Conservation (phyloP, 1,139 yeast genomes). For the Kluyveromyces sp. region DNA sequence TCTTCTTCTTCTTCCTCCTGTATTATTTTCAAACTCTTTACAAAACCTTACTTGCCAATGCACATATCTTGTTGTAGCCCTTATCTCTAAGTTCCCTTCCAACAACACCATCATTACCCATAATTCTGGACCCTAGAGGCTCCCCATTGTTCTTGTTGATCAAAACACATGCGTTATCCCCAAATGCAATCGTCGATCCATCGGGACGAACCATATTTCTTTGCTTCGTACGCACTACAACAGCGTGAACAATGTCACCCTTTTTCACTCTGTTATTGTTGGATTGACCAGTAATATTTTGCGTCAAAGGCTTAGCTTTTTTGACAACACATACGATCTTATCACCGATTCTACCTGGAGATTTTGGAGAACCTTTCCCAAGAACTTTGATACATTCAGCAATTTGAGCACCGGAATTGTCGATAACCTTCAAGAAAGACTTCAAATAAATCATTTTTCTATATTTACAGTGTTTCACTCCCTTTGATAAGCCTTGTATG, state of each 20-base stretch:
- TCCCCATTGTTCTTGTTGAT: slow-evolving; percentile 83
- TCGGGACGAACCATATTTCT: slow-evolving; percentile 70
- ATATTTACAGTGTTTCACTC: background rate
- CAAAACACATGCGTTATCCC: slow-evolving; percentile 95
- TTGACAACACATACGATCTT: slow-evolving; percentile 92
- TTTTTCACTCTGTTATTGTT: slow-evolving; percentile 79
- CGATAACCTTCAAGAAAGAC: slow-evolving; percentile 82
- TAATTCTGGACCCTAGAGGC: slow-evolving; percentile 90
- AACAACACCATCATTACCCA: slow-evolving; percentile 59
- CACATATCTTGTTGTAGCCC: slow-evolving; percentile 77
- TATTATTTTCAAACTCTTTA: slow-evolving; percentile 7
- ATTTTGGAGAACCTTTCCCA: slow-evolving; percentile 74
- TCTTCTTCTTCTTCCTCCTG: background rate
- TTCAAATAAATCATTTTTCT: slow-evolving; percentile 71
- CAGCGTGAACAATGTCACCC: slow-evolving; percentile 95
- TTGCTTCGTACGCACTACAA: slow-evolving; percentile 87
- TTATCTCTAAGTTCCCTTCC: slow-evolving; percentile 85
- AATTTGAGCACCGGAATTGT: slow-evolving; percentile 89
- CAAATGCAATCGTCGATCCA: slow-evolving; percentile 81
- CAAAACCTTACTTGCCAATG: slow-evolving; percentile 52
- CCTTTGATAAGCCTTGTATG: background rate
- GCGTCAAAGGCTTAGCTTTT: slow-evolving; percentile 69
- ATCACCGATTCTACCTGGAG: slow-evolving; percentile 82
- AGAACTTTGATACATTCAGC: slow-evolving; percentile 95
- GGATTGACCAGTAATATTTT: slow-evolving; percentile 59